These are phyloP conservation scores for Candida krabiensis DNA, from an alignment of 805 yeast genomes.

Conservation along the genomic window DNA sequence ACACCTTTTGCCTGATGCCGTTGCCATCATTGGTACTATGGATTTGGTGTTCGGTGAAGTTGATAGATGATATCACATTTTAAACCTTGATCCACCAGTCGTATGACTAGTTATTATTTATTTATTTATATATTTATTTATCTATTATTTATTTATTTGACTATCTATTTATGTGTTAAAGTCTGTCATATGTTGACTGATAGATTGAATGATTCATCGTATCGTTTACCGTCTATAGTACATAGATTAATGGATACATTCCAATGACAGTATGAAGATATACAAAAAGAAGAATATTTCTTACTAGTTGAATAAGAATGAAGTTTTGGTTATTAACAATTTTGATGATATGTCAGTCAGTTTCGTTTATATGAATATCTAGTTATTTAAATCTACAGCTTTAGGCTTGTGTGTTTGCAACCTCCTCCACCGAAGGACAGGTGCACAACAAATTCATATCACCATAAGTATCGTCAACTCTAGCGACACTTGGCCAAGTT, in stretches of 20 bases:
- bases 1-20: constrained; percentile 87
- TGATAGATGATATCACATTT: constrained; percentile 59
- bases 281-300: no score
- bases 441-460: constrained; percentile 92
- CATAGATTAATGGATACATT: no score
- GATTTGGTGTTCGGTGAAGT: constrained; percentile 94
- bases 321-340: no score
- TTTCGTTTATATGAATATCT: no score
- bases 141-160: constrained; percentile 4
- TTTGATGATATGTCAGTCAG: no score
- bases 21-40: constrained; percentile 93
- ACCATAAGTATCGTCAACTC: constrained; percentile 94
- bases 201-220: no score
- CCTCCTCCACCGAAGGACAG: constrained; percentile 83
- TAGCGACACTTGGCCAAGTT: constrained; percentile 93
- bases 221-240: no score
- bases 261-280: no score
- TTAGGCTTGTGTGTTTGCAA: constrained; percentile 36
- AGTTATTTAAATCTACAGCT: not conserved
- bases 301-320: no score
- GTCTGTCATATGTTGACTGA: no score
- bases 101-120: constrained; percentile 2
- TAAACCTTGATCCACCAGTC: constrained; percentile 5
- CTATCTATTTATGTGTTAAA: constrained; percentile 2
- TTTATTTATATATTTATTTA: constrained; percentile 6